A percentile compares a stretch with the other conserved stretches of the same genome.
Conservation (phyloP, 2,329 filamentous ascomycete genomes). For the Graphilbum sp. region DNA sequence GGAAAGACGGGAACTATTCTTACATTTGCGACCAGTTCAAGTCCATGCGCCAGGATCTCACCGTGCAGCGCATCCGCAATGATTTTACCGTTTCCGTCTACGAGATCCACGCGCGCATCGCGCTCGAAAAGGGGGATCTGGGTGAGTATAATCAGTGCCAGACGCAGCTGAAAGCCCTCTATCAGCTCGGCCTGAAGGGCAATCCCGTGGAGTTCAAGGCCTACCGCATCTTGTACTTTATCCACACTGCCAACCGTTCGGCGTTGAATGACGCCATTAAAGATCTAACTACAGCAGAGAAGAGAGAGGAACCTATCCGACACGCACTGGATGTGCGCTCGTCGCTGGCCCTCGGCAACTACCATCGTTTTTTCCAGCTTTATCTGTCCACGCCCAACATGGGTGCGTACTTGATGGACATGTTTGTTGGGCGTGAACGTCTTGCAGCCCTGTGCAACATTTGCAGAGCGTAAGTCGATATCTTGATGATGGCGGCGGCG, state of each 20-base stretch:
- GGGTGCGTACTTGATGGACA: constrained; percentile 97
- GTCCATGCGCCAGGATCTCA: constrained; percentile 92
- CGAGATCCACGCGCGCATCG: constrained; percentile 93
- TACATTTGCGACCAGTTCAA: constrained; percentile 99
- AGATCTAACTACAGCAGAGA: constrained; percentile 97
- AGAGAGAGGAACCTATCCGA: constrained; percentile 66
- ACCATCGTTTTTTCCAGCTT: constrained; percentile 93
- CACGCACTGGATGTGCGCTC: constrained; percentile 87
- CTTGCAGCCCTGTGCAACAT: constrained; percentile 81
- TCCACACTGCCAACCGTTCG: constrained; percentile 95
- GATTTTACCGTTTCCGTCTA: constrained; percentile 94
- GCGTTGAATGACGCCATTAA: constrained; percentile 96
- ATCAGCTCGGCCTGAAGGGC: constrained; percentile 72
- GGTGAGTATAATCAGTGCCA: constrained; percentile 99
- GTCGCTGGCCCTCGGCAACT: constrained; percentile 82
- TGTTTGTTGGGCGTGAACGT: constrained; percentile 91
- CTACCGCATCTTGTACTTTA: constrained; percentile 98
- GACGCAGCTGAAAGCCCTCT: constrained; percentile 87
- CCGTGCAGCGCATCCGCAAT: constrained; percentile 91
- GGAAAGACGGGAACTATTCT: constrained; percentile 78
- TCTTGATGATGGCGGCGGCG: not conserved
- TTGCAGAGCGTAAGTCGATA: constrained; percentile 66
- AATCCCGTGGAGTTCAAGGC: constrained; percentile 94
- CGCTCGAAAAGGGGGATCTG: constrained; percentile 93
- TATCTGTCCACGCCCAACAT: constrained; percentile 92